Percentiles rank a stretch among this genome's conserved stretches.
These are phyloP conservation scores for Puccinia triticina DNA, from an alignment of 1,284 basidiomycete species.

Conservation along the genomic window DNA sequence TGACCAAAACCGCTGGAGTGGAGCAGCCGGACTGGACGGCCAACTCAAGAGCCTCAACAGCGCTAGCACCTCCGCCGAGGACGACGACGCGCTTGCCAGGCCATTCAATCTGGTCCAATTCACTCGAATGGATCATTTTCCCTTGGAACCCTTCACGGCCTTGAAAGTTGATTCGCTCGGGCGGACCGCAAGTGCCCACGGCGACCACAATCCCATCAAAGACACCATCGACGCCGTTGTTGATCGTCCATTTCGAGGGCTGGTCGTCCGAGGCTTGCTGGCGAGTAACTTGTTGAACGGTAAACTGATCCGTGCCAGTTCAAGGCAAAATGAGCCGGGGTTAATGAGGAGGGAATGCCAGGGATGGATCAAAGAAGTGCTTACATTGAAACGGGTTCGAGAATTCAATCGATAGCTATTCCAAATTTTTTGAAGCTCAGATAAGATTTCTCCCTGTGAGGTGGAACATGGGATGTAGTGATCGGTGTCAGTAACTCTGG, in stretches of 20 bases:
- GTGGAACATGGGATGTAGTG: not conserved
- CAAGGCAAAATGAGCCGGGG: not conserved
- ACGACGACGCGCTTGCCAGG: constrained; percentile 33
- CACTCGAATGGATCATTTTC: constrained; percentile 37
- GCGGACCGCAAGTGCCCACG: constrained; percentile 38
- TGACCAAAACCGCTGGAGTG: constrained; percentile 25
- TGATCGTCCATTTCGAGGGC: constrained; percentile 35
- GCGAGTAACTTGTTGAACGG: constrained; percentile 26
- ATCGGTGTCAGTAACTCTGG: not conserved
- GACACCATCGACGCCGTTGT: constrained; percentile 32
- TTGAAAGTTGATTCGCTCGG: constrained; percentile 18
- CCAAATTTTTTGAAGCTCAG: constrained; percentile 36
- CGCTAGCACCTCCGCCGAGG: constrained; percentile 48
- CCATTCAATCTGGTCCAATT: constrained; percentile 38
- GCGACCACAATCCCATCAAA: constrained; percentile 49
- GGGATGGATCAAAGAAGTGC: not conserved
- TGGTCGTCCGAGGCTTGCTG: not conserved
- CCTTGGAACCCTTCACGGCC: constrained; percentile 36
- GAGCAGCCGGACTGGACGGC: constrained; percentile 44
- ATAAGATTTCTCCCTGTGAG: constrained; percentile 38
- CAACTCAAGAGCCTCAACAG: constrained; percentile 46
- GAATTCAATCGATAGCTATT: constrained; percentile 35
- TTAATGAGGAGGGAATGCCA: not conserved
- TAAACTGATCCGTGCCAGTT: not conserved
- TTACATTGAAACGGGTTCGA: constrained; percentile 40